Percentiles rank a stretch among this genome's conserved stretches.
phyloP scores from a whole-genome alignment of 2,329 filamentous ascomycete species.

The Colletotrichum camelliae region DNA sequence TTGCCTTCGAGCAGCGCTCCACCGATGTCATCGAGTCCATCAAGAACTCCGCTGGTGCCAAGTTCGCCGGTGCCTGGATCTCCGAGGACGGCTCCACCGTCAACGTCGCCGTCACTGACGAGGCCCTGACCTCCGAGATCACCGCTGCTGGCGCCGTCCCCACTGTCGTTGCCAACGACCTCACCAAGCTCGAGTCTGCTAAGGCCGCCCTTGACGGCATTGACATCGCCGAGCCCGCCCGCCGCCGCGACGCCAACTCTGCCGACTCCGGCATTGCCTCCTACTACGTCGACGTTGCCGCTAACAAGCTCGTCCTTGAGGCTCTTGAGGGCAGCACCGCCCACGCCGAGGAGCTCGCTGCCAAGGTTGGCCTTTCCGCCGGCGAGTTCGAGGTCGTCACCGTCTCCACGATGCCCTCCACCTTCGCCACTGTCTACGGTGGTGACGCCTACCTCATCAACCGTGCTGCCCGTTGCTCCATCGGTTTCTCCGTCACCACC shows the following conservation, averaged over 20 bases:
- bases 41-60: conserved; percentile 32
- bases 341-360: conserved; percentile 38
- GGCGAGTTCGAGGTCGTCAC: conserved; percentile 41
- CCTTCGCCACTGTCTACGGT: conserved; percentile 38
- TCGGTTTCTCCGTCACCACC: conserved; percentile 44
- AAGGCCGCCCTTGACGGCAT: conserved; percentile 47
- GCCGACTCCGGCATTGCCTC: conserved; percentile 36
- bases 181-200: conserved; percentile 44
- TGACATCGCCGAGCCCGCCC: conserved; percentile 35
- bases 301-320: conserved; percentile 46
- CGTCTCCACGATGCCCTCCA: conserved; percentile 36
- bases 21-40: conserved; percentile 41
- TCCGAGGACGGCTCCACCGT: conserved; percentile 35
- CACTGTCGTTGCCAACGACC: conserved; percentile 35
- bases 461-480: conserved; percentile 36
- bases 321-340: conserved; percentile 37
- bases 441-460: conserved; percentile 44
- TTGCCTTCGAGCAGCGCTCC: conserved; percentile 40
- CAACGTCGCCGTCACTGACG: conserved; percentile 42
- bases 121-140: conserved; percentile 38
- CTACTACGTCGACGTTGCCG: conserved; percentile 42
- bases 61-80: conserved; percentile 45
- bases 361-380: conserved; percentile 39
- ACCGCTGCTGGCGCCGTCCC: conserved; percentile 39
- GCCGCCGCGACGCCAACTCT: conserved; percentile 27